phyloP scores from a whole-genome alignment of 345 rosid species.

The Eucalyptus sp. region DNA sequence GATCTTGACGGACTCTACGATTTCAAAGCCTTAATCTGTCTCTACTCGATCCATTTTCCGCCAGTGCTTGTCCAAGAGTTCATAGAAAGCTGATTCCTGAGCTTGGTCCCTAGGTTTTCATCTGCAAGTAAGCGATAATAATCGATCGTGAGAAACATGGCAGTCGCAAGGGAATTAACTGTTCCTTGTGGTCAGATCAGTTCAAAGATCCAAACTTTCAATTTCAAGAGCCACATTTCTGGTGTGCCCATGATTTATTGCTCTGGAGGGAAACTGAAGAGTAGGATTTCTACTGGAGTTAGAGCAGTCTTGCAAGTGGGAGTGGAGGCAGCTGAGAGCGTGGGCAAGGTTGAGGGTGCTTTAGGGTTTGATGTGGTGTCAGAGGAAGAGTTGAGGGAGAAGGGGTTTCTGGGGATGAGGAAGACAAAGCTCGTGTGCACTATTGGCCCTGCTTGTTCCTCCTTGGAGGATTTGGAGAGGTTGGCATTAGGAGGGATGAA shows the following conservation, averaged over 20 bases:
- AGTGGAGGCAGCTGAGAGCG: constrained; percentile 3
- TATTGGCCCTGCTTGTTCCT: constrained; percentile 55
- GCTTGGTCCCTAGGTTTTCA: neutral
- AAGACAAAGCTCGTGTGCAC: constrained; percentile 72
- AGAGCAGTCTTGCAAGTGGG: constrained; percentile 16
- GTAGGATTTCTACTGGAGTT: neutral
- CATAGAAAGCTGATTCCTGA: neutral
- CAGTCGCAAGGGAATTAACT: constrained; percentile 16
- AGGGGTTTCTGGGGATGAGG: constrained; percentile 61
- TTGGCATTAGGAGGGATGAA: constrained; percentile 61
- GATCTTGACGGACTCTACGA: constrained; percentile 17
- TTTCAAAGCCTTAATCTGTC: neutral
- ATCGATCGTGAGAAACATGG: constrained; percentile 12
- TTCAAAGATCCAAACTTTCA: neutral
- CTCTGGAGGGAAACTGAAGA: constrained; percentile 4
- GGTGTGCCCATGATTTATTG: neutral
- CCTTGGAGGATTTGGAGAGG: constrained; percentile 44
- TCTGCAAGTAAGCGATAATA: neutral
- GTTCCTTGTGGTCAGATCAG: neutral
- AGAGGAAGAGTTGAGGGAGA: constrained; percentile 44
- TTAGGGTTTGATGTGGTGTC: constrained; percentile 36
- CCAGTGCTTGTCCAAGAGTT: neutral
- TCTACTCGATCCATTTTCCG: neutral
- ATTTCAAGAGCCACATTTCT: constrained; percentile 4
- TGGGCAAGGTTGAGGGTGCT: neutral